phyloP scores from a whole-genome alignment of 2,329 filamentous ascomycete species.

The Aspergillus ustus region DNA sequence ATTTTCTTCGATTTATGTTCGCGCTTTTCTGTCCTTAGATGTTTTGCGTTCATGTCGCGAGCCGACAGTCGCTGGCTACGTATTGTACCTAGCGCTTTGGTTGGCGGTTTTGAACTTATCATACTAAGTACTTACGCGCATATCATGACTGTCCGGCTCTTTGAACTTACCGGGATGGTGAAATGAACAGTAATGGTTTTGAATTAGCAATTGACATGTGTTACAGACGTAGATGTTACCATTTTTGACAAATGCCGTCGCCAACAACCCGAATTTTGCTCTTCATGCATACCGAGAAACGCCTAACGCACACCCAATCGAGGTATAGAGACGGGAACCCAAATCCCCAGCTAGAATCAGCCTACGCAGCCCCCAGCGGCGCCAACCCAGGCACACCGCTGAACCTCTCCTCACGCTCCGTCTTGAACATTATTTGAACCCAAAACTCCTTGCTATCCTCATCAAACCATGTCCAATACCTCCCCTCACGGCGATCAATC shows the following conservation, averaged over 20 bases:
- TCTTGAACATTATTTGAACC: constrained; percentile 98
- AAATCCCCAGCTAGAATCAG: neutral
- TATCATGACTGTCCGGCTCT: constrained; percentile 26
- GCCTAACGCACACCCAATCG: constrained; percentile 24
- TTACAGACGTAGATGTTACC: neutral
- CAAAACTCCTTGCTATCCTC: constrained; percentile 95
- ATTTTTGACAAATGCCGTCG: neutral
- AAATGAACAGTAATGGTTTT: constrained; percentile 5
- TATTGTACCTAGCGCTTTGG: constrained; percentile 22
- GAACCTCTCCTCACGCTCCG: constrained; percentile 91
- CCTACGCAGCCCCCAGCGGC: constrained; percentile 43
- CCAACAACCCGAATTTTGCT: constrained; percentile 10
- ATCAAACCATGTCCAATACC: constrained; percentile 95
- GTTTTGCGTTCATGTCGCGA: constrained; percentile 33
- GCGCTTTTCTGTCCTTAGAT: constrained; percentile 17
- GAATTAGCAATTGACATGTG: constrained; percentile 1
- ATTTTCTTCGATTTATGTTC: constrained; percentile 27
- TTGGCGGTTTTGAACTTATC: constrained; percentile 15
- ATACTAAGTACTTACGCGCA: constrained; percentile 22
- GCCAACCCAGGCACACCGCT: constrained; percentile 69
- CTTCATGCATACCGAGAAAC: constrained; percentile 7
- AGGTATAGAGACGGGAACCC: neutral
- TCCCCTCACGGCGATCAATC: constrained; percentile 84
- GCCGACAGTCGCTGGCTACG: constrained; percentile 25
- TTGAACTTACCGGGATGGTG: constrained; percentile 13